phyloP scores from a whole-genome alignment of 2,329 filamentous ascomycete species.

The Bipolaris victoriae region DNA sequence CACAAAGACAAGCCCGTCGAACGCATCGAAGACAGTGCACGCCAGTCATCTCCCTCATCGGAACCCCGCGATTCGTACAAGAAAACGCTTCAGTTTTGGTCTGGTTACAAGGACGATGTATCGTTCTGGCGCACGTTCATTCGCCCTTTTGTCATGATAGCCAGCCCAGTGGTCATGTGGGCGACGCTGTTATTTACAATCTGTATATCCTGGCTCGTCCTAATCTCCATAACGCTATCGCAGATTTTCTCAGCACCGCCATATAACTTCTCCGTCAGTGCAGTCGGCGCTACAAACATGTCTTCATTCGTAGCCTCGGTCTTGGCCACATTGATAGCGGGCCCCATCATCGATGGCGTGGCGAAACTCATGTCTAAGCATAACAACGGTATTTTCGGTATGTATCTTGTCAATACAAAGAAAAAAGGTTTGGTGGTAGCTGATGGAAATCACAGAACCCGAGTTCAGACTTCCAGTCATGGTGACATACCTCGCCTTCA shows the following conservation, averaged over 20 bases:
- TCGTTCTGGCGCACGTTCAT: constrained; percentile 31
- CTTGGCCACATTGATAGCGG: constrained; percentile 26
- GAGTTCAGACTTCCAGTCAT: constrained; percentile 36
- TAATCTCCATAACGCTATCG: constrained; percentile 34
- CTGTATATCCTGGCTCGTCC: constrained; percentile 37
- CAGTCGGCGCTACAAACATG: constrained; percentile 31
- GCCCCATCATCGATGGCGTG: constrained; percentile 28
- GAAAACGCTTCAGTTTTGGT: constrained; percentile 22
- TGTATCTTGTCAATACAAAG: neutral
- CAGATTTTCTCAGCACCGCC: constrained; percentile 36
- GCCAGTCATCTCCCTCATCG: neutral
- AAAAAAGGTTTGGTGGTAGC: neutral
- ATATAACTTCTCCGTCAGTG: constrained; percentile 33
- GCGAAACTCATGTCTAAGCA: constrained; percentile 32
- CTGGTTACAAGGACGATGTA: constrained; percentile 28
- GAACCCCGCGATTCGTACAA: constrained; percentile 15
- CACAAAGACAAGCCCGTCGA: constrained; percentile 21
- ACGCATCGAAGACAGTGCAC: constrained; percentile 15
- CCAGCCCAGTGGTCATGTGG: constrained; percentile 32
- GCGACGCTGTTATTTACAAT: constrained; percentile 33
- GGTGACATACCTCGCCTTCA: constrained; percentile 29
- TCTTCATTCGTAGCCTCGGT: constrained; percentile 34
- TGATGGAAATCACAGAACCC: constrained; percentile 19
- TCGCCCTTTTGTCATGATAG: constrained; percentile 26
- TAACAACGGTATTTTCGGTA: constrained; percentile 32